Base-by-base conservation (phyloP, 2,329 filamentous ascomycete genomes). In the Fusarium circinatum region DNA sequence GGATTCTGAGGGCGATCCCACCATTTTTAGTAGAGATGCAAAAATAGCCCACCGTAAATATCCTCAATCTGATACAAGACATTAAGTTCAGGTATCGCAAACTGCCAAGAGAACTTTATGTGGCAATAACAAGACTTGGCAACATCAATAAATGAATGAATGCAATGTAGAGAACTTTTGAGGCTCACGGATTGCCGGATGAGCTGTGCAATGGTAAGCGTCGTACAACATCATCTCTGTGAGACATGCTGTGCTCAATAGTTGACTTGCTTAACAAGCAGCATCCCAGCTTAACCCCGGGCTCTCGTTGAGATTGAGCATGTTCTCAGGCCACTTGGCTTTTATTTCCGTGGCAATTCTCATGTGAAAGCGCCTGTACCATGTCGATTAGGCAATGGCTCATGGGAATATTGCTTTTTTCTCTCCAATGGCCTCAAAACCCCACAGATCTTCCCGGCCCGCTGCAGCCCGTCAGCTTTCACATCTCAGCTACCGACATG, bases 401-500 rank as follows among this genome's bases (percentile, higher is more conserved):
- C 11, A 69, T 64, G 60, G 41, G 54, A 63, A 20, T 32, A 36
- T 70, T 70, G 62, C 70, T 56, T 57, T 68, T 65, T 63, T 45
- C 36, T 30, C 42, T 45, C 63, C 65, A 51, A 69, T 66, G 52
- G 62, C 65, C 49, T 70, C 59, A 73, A 69, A 68, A 68, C 64
- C 68, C 71, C 75, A 72, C 69, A 70, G 67, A 63, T 70, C 64
- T 69, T 48, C 64, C 61, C 62, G 65, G 52, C 49, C 67, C 52
- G 61, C 62, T 75, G 71, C 74, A 76, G 65, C 73, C 65, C 57
- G 61, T 44, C 56, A 58, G 57, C 65, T 61, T 69, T 68, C 28
- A 66, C 68, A 76, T 73, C 73, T 76, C 57, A 63, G 70, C 62
- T 59, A 60, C 58, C 59, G 71, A 71, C 70, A 66, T 42, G 51